A percentile compares a stretch with the other conserved stretches of the same genome.
Evolutionary conservation across 257 asterid species (phyloP).

Genomic region (Nicotiana benthamiana): DNA sequence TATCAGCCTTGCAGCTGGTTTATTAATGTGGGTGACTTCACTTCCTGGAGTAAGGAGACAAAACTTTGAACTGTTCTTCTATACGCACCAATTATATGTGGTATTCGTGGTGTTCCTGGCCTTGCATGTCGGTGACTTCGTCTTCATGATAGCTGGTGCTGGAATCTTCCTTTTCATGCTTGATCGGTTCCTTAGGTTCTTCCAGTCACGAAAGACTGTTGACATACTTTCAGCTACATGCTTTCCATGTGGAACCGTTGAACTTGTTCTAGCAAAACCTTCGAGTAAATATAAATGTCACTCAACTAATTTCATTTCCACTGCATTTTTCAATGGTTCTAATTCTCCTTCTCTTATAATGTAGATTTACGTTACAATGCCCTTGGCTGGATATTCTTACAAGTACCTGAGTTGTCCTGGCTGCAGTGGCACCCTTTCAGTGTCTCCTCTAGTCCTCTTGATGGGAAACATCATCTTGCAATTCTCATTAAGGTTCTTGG

Average conservation of each 20-base stretch:
- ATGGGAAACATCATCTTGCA: constrained; percentile 43
- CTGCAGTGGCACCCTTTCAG: constrained; percentile 78
- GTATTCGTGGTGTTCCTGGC: constrained; percentile 55
- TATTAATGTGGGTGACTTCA: constrained; percentile 17
- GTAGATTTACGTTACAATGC: constrained; percentile 61
- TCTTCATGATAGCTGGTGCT: constrained; percentile 52
- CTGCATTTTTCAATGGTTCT: neutral
- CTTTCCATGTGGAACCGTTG: constrained; percentile 67
- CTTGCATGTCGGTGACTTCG: constrained; percentile 50
- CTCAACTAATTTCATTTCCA: neutral
- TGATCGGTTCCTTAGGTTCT: constrained; percentile 62
- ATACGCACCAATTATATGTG: constrained; percentile 24
- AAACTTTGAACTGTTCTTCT: constrained; percentile 19
- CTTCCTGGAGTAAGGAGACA: constrained; percentile 17
- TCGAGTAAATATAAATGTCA: constrained; percentile 24
- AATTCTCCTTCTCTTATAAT: neutral
- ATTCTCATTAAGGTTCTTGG: constrained; percentile 60
- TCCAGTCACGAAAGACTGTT: constrained; percentile 48
- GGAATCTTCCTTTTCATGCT: constrained; percentile 61
- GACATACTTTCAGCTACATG: constrained; percentile 42
- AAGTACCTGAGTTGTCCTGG: constrained; percentile 54
- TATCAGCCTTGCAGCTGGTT: constrained; percentile 14
- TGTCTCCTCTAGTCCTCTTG: constrained; percentile 62
- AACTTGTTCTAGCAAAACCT: constrained; percentile 52
- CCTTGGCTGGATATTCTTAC: constrained; percentile 60